These are phyloP conservation scores for Chytridiales sp. DNA, from an alignment of 371 early-diverging fungal species.

Conservation along the genomic window DNA sequence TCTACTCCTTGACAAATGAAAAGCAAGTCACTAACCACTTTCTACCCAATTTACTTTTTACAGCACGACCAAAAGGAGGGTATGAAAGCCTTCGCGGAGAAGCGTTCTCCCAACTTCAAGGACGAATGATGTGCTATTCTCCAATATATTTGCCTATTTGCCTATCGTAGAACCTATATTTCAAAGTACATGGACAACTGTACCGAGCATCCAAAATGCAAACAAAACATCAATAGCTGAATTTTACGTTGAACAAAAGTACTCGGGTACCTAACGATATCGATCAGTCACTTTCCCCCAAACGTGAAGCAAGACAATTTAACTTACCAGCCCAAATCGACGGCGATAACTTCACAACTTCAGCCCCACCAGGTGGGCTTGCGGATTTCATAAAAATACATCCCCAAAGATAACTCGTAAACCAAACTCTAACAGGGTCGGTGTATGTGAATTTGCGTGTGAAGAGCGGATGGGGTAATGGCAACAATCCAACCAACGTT, in stretches of 20 bases:
- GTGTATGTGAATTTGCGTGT: slow-evolving; percentile 38
- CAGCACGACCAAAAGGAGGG: slow-evolving; percentile 96
- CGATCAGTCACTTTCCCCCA: no score
- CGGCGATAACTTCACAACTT: slow-evolving; percentile 40
- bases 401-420: slow-evolving; percentile 50
- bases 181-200: no score
- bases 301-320: no score
- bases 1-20: not conserved
- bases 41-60: slow-evolving; percentile 4
- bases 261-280: no score
- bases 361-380: slow-evolving; percentile 28
- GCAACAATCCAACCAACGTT: slow-evolving; percentile 49
- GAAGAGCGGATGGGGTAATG: slow-evolving; percentile 46
- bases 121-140: no score
- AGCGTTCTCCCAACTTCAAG: slow-evolving; percentile 86
- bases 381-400: slow-evolving; percentile 36
- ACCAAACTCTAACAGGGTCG: slow-evolving; percentile 44
- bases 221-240: no score
- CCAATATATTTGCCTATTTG: no score
- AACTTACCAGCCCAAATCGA: slow-evolving; percentile 44
- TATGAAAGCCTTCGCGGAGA: slow-evolving; percentile 95
- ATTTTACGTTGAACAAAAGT: no score
- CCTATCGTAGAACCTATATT: no score
- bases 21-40: not conserved
- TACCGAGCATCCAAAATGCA: no score